These are phyloP conservation scores for Metschnikowia cubensis DNA, from an alignment of 805 yeast species.

Conservation along the genomic window DNA sequence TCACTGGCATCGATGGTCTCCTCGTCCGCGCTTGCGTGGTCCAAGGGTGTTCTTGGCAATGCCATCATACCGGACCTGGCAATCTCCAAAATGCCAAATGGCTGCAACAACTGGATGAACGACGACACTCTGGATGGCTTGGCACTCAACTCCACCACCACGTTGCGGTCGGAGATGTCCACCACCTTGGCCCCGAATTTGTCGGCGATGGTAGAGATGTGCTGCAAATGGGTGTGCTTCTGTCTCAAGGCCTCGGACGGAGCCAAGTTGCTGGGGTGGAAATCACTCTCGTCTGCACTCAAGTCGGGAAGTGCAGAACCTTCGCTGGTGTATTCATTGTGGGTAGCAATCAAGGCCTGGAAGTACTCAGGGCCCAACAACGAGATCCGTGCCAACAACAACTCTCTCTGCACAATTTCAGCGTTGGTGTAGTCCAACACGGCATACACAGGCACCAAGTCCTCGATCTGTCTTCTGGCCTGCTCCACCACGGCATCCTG, in stretches of 20 bases:
- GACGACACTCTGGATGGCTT: constrained; percentile 87
- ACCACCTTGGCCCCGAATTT: constrained; percentile 93
- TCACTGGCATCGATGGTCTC: constrained; percentile 57
- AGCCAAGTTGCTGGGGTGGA: constrained; percentile 85
- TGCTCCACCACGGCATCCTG: constrained; percentile 96
- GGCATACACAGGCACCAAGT: constrained; percentile 96
- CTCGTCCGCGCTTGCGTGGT: constrained; percentile 45
- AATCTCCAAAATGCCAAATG: constrained; percentile 93
- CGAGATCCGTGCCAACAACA: constrained; percentile 86
- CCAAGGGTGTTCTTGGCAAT: constrained; percentile 89
- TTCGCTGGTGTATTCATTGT: constrained; percentile 46
- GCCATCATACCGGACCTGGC: constrained; percentile 99
- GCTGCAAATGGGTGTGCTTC: constrained; percentile 84
- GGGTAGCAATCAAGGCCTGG: constrained; percentile 88
- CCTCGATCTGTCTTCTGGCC: constrained; percentile 97
- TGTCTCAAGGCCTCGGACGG: constrained; percentile 92
- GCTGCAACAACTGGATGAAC: constrained; percentile 84
- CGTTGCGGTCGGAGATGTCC: constrained; percentile 89
- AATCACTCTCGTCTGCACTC: constrained; percentile 44
- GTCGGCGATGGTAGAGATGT: constrained; percentile 71
- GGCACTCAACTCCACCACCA: constrained; percentile 90
- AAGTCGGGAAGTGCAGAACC: constrained; percentile 42
- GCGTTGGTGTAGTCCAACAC: constrained; percentile 91
- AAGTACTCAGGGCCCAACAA: constrained; percentile 97
- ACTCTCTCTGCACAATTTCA: constrained; percentile 86